A percentile compares a stretch with the other conserved stretches of the same genome.
phyloP scores from a whole-genome alignment of 208 protist genomes.

The Trypanosomatidae sp. region DNA sequence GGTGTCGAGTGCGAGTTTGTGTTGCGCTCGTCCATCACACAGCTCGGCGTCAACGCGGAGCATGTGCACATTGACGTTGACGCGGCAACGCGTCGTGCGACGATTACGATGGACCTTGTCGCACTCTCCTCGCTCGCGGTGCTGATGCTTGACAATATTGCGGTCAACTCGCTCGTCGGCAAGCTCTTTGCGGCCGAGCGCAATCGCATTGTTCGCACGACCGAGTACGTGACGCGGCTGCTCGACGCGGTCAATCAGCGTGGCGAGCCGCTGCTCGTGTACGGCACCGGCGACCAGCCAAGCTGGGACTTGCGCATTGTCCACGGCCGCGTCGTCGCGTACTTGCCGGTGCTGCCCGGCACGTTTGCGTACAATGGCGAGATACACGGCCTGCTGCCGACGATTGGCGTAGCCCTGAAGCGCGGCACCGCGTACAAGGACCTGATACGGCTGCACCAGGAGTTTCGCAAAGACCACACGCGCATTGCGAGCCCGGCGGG shows the following conservation, averaged over 20 bases:
- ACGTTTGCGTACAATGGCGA: slow-evolving; percentile 70
- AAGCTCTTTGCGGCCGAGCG: slow-evolving; percentile 81
- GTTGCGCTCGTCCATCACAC: slow-evolving; percentile 78
- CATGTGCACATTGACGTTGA: slow-evolving; percentile 47
- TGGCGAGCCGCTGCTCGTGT: slow-evolving; percentile 61
- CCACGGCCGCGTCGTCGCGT: slow-evolving; percentile 74
- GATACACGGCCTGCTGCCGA: slow-evolving; percentile 78
- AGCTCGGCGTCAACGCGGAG: slow-evolving; percentile 80
- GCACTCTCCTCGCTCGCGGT: slow-evolving; percentile 72
- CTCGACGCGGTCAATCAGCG: slow-evolving; percentile 43
- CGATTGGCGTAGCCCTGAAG: slow-evolving; percentile 64
- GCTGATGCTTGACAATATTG: slow-evolving; percentile 76
- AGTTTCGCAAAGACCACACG: slow-evolving; percentile 52
- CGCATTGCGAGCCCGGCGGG: slow-evolving; percentile 28
- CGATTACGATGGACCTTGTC: slow-evolving; percentile 45
- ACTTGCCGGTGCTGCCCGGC: slow-evolving; percentile 64
- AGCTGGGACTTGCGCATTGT: slow-evolving; percentile 68
- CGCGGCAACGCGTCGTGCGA: slow-evolving; percentile 9
- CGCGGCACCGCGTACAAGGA: slow-evolving; percentile 69
- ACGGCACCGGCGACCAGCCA: slow-evolving; percentile 40
- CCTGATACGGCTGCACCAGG: slow-evolving; percentile 77
- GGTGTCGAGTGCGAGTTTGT: slow-evolving; percentile 62
- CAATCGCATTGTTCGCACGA: slow-evolving; percentile 53
- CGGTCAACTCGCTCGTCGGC: slow-evolving; percentile 53
- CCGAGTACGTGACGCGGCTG: slow-evolving; percentile 70